Evolutionary conservation across 345 rosid genomes (phyloP).

Genomic region (Durio zibethinus): DNA sequence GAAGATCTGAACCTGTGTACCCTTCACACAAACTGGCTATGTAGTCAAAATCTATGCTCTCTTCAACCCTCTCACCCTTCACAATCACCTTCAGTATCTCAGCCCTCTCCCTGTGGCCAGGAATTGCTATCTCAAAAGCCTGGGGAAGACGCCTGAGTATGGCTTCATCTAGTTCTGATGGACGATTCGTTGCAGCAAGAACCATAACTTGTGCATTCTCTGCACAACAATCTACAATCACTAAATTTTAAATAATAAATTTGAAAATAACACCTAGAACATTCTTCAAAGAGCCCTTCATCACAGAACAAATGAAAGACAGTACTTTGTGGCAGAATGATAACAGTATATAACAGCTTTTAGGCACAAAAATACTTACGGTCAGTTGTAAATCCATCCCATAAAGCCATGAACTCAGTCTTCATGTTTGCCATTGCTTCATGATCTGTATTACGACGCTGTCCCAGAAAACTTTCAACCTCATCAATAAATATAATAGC

Average conservation of each 20-base stretch:
- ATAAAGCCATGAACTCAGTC: constrained; percentile 98
- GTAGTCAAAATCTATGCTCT: constrained; percentile 55
- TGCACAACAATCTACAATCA: constrained; percentile 26
- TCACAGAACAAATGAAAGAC: neutral
- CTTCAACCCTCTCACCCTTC: constrained; percentile 73
- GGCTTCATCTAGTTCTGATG: constrained; percentile 98
- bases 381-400: constrained; percentile 98
- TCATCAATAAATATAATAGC: constrained; percentile 96
- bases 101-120: constrained; percentile 68
- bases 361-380: constrained; percentile 54
- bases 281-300: neutral
- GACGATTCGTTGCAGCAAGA: constrained; percentile 96
- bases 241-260: constrained; percentile 3
- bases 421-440: constrained; percentile 94
- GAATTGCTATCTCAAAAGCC: constrained; percentile 94
- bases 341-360: neutral
- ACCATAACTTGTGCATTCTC: constrained; percentile 96
- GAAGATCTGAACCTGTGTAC: constrained; percentile 89
- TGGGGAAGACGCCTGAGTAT: constrained; percentile 93
- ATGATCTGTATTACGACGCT: constrained; percentile 83
- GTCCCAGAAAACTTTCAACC: constrained; percentile 95
- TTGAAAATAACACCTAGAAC: neutral
- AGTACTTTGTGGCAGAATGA: neutral
- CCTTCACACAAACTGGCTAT: constrained; percentile 77
- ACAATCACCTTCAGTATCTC: constrained; percentile 78